A percentile compares a stretch with the other conserved stretches of the same genome.
phyloP scores from a whole-genome alignment of 1,139 yeast species.

The Suhomyces panamericanus region DNA sequence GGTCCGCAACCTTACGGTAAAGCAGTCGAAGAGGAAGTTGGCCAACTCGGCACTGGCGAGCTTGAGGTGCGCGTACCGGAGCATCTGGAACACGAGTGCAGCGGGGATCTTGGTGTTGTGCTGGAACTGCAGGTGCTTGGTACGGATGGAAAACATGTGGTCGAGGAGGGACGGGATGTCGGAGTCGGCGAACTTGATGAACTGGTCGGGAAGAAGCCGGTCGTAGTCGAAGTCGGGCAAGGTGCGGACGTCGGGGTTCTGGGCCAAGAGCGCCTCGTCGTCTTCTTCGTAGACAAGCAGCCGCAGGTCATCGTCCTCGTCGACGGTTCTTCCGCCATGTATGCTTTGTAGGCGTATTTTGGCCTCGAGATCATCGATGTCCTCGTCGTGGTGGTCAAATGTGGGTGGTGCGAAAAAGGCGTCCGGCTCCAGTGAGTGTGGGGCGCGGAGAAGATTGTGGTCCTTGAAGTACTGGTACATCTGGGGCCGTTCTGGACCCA shows the following conservation, averaged over 20 bases:
- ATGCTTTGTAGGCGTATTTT: constrained; percentile 56
- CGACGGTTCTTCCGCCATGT: constrained; percentile 19
- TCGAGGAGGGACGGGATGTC: constrained; percentile 65
- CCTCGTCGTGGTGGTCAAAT: constrained; percentile 33
- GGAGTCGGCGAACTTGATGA: constrained; percentile 60
- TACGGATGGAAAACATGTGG: constrained; percentile 48
- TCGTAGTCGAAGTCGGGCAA: constrained; percentile 49
- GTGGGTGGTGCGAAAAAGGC: constrained; percentile 19
- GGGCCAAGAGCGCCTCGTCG: constrained; percentile 33
- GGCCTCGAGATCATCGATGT: constrained; percentile 40
- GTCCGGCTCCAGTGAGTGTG: constrained; percentile 14
- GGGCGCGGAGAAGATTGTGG: constrained; percentile 37
- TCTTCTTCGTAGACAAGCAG: constrained; percentile 33
- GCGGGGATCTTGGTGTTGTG: constrained; percentile 69
- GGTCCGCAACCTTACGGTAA: constrained; percentile 60
- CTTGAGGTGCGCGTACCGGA: constrained; percentile 61
- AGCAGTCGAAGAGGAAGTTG: constrained; percentile 58
- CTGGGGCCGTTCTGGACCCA: constrained; percentile 32
- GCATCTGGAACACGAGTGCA: constrained; percentile 62
- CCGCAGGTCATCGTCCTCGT: constrained; percentile 26
- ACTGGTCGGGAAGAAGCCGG: constrained; percentile 46
- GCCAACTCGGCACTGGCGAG: constrained; percentile 55
- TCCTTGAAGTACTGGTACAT: constrained; percentile 41
- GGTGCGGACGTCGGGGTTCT: constrained; percentile 31
- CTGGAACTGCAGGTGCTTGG: constrained; percentile 30